Base-by-base conservation (phyloP, 2,329 filamentous ascomycete species). In the Neocucurbitaria cava region DNA sequence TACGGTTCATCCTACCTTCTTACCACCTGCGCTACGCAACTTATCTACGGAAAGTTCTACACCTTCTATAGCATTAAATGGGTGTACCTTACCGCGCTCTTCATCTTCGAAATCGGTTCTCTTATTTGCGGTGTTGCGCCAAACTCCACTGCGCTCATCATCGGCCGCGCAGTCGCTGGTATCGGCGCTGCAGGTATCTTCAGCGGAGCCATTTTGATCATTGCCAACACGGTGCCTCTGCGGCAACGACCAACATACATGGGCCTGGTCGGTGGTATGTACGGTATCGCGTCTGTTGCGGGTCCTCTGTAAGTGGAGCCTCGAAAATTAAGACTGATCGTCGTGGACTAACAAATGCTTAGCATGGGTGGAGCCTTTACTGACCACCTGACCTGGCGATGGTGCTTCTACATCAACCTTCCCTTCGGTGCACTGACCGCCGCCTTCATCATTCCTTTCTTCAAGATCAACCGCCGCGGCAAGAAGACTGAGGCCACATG, bases 31-130 rank as follows among this genome's bases (percentile, higher is more conserved):
- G 70, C 75, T 7, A 75, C 73, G 9, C 73, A 76, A 58, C 70
- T 76, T 49, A 70, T 75, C 56, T 76, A 72, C 60, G 73, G 74
- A 43, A 76, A 76, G 52, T 72, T 81, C 47, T 81, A 81, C 66
- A 79, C 78, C 26, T 80, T 76, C 69, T 81, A 79, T 61, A 70
- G 65, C 13, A 76, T 76, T 64, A 83, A 83, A 66, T 79, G 74
- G 74, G 69, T 79, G 39, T 82, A 77, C 63, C 58, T 83, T 8
- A 56, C 58, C 15, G 77, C 78, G 0, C 71, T 83, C 21, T 60
- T 73, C 54, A 77, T 82, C 64, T 84, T 84, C 66, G 81, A 83
- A 62, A 51, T 83, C 46, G 82, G 82, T 17, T 81, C 78, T n/a
- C 70, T 81, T 11, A 72, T 85, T 49, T 84, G 82, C 55, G 82